Conservation (phyloP, 2,329 filamentous ascomycete species). For the Juglanconis oblonga region DNA sequence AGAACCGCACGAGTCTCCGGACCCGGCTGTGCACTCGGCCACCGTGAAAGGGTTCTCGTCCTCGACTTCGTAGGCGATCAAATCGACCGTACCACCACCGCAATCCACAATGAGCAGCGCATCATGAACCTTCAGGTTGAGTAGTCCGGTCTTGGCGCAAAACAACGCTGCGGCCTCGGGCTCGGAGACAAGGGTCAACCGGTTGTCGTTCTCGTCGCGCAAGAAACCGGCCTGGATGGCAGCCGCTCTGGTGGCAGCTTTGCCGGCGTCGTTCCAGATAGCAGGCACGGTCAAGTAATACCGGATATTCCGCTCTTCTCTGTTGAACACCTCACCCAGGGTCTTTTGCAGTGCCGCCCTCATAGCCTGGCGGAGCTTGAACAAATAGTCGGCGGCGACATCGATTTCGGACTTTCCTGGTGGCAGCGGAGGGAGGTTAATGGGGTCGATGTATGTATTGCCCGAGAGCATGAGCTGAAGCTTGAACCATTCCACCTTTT, state of each 20-base stretch:
- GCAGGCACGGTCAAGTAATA: slow-evolving; percentile 99
- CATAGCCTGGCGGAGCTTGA: slow-evolving; percentile 97
- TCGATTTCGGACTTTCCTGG: slow-evolving; percentile 99
- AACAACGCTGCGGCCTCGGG: slow-evolving; percentile 96
- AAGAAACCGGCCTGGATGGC: slow-evolving; percentile 97
- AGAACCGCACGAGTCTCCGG: slow-evolving; percentile 96
- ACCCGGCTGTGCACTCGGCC: slow-evolving; percentile 94
- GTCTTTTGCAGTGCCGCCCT: slow-evolving; percentile 93
- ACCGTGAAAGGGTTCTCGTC: slow-evolving; percentile 97
- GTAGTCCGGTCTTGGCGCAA: slow-evolving; percentile 91
- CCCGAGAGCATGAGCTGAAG: slow-evolving; percentile 97
- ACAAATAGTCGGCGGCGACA: slow-evolving; percentile 98
- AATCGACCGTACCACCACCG: slow-evolving; percentile 95
- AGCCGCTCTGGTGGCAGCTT: slow-evolving; percentile 91
- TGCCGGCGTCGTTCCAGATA: slow-evolving; percentile 98
- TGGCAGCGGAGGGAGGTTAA: slow-evolving; percentile 94
- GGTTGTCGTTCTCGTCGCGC: slow-evolving; percentile 95
- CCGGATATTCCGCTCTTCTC: slow-evolving; percentile 95
- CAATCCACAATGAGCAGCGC: slow-evolving; percentile 98
- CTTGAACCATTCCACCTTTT: slow-evolving; percentile 99
- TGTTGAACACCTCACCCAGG: slow-evolving; percentile 93
- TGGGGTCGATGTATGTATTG: slow-evolving; percentile 98
- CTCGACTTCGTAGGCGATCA: slow-evolving; percentile 98
- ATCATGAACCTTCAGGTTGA: slow-evolving; percentile 97
- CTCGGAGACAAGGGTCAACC: slow-evolving; percentile 90